Evolutionary conservation across 1,139 yeast genomes (phyloP), one percentile per base, ranked within the genome.

Genomic region (Ogataea hybrid): DNA sequence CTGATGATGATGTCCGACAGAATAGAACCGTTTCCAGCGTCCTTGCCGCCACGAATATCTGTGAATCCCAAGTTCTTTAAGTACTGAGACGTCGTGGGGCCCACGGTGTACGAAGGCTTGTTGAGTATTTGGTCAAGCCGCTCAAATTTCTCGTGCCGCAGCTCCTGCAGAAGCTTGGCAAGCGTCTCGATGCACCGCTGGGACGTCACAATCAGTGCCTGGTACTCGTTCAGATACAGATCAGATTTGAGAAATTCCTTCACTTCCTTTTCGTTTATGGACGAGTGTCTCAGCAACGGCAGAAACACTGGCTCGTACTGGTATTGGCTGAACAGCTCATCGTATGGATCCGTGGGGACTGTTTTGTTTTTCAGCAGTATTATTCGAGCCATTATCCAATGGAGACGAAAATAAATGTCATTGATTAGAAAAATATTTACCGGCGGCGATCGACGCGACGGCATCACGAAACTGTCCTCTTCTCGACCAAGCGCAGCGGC

Each of bases 101-200:
- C 97, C 6, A 92, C 97, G 0, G 97, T 88, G 56, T 82, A 92
- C 0, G 83, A 83, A 0, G 81, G 74, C 53, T 78, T 79, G 1
- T 52, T 41, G 10, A 75, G 63, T 3, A 79, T 65, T 5, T 30
- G 39, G 0, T 53, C 47, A 15, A 60, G 53, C n/a, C 33, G 15
- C 4, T 37, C 37, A 44, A 51, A 45, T 2, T 42, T 43, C 6
- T 47, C 47, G 9, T 51, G 21, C 29, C 50, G 33, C 8, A 62
- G 32, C 29, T 61, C 54, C 3, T 64, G 33, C 29, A 77, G 62
- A 34, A 76, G 76, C 37, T 68, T 71, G 38, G 71, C 70, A 12
- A 84, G 64, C 25, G 90, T 84, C 55, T 90, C 97, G 0, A 90
- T 95, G 0, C 97, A 95, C 51, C 97, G 65, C 59, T 90, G 97